These are phyloP conservation scores for Marvania coccoides DNA, from an alignment of 139 green algal species.

Conservation along the genomic window DNA sequence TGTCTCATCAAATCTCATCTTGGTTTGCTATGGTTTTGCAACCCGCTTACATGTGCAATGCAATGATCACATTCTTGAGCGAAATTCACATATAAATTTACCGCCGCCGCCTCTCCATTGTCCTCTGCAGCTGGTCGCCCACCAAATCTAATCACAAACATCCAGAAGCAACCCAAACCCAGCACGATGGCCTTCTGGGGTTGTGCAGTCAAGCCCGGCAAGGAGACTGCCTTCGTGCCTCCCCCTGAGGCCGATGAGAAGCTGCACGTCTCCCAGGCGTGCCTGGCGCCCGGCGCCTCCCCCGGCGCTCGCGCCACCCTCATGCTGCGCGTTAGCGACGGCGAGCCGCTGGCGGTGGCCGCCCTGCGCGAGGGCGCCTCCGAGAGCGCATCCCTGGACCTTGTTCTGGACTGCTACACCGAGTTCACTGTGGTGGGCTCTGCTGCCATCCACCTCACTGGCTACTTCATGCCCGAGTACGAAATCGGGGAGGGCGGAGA, in stretches of 20 bases:
- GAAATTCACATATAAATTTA: too few species aligned
- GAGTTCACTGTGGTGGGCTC: slow-evolving; percentile 64
- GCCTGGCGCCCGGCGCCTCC: slow-evolving; percentile 17
- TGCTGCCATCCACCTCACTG: slow-evolving; percentile 62
- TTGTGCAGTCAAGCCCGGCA: slow-evolving; percentile 50
- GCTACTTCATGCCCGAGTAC: slow-evolving; percentile 64
- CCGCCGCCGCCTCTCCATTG: too few species aligned
- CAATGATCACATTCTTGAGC: too few species aligned
- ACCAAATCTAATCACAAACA: too few species aligned
- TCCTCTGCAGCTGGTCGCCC: too few species aligned
- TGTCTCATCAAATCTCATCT: too few species aligned
- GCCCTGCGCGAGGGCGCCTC: slow-evolving; percentile 42
- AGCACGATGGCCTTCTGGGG: slow-evolving; percentile 56
- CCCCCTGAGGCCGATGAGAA: slow-evolving; percentile 42
- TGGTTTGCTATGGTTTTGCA: too few species aligned
- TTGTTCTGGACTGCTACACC: slow-evolving; percentile 64
- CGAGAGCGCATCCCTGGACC: slow-evolving; percentile 58
- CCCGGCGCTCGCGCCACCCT: slow-evolving; percentile 17
- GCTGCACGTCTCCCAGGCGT: slow-evolving; percentile 66
- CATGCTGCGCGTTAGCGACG: slow-evolving; percentile 25
- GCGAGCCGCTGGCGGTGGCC: slow-evolving; percentile 43
- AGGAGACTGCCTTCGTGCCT: slow-evolving; percentile 56
- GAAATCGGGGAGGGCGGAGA: slow-evolving; percentile 21
- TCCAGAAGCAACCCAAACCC: too few species aligned
- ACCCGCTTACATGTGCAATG: too few species aligned